Base-by-base conservation (phyloP, 208 protist species). In the Leishmania tropica region DNA sequence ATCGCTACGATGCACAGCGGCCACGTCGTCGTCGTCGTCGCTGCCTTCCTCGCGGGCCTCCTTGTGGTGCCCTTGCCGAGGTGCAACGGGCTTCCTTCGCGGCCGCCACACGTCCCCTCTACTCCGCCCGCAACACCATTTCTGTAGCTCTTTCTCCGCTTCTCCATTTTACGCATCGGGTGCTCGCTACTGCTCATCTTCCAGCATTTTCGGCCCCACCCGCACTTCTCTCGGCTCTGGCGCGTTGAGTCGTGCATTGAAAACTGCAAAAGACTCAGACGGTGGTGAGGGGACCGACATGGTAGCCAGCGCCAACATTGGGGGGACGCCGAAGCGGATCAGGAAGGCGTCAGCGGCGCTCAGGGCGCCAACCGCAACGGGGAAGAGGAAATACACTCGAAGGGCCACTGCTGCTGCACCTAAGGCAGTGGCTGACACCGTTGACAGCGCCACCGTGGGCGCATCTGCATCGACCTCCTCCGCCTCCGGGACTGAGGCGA, bases 331-430 rank as follows among this genome's bases (percentile, higher is more conserved):
- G 17, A 62, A 4, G 51, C 51, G 40, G 31, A 64, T 28, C 13
- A 65, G 54, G 53, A 70, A 79, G 60, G 40, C 58, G 42, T 21
- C 19, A 45, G 54, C 42, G 24, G 58, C 45, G 58, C 75, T 60
- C 58, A 70, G 35, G 37, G 5, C 58, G 19, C 60, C 37, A 5
- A 19, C 75, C 4, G 28, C 75, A 35, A 71, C 58, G 28, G 75
- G 53, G 53, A 79, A 79, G 58, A 15, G 75, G 58, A 79, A 65
- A 31, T 79, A 79, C 75, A 70, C 75, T n/a, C 51, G 75, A 53
- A 54, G 75, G 13, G 75, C 40, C 24, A 24, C 37, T 35, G 45
- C 53, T 40, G 60, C 58, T 6, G 75, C 15, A 11, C 2, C 54
- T 21, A 28, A 45, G n/a, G 54, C 17, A 19, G 54, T 13, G 58